Percentiles rank a stretch among this genome's conserved stretches.
phyloP scores from a whole-genome alignment of 331 rosid species.

The Acacia concinna region DNA sequence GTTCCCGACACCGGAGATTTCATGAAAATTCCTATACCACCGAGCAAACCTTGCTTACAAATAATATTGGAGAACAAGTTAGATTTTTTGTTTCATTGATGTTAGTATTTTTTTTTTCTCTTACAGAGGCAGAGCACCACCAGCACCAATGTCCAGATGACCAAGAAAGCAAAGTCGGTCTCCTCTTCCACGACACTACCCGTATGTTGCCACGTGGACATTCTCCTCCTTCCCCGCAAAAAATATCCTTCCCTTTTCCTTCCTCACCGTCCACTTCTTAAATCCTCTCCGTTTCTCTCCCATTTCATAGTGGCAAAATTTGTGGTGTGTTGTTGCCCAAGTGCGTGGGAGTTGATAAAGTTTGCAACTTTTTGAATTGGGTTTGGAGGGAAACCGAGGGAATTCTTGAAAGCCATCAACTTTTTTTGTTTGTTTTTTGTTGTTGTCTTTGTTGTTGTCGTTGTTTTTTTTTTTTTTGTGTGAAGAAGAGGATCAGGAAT shows the following conservation, averaged over 20 bases:
- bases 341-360: background rate
- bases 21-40: background rate
- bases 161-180: conserved; percentile 53
- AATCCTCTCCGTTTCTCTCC: conserved; percentile 28
- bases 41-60: background rate
- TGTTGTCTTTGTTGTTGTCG: background rate
- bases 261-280: conserved; percentile 31
- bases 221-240: conserved; percentile 31
- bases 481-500: background rate
- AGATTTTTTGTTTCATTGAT: conserved; percentile 45
- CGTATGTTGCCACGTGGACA: conserved; percentile 54
- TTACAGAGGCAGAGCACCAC: conserved; percentile 14
- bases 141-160: background rate
- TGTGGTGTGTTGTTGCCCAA: background rate
- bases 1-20: background rate
- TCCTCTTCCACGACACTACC: conserved; percentile 62
- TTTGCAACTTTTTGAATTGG: background rate
- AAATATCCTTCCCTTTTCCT: conserved; percentile 42
- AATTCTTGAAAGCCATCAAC: background rate
- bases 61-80: background rate
- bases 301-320: background rate
- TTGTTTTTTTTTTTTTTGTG: background rate
- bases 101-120: background rate
- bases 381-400: background rate
- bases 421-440: background rate